These are phyloP conservation scores for Rhodotorula mucilaginosa DNA, from an alignment of 1,284 basidiomycete species.

Conservation along the genomic window DNA sequence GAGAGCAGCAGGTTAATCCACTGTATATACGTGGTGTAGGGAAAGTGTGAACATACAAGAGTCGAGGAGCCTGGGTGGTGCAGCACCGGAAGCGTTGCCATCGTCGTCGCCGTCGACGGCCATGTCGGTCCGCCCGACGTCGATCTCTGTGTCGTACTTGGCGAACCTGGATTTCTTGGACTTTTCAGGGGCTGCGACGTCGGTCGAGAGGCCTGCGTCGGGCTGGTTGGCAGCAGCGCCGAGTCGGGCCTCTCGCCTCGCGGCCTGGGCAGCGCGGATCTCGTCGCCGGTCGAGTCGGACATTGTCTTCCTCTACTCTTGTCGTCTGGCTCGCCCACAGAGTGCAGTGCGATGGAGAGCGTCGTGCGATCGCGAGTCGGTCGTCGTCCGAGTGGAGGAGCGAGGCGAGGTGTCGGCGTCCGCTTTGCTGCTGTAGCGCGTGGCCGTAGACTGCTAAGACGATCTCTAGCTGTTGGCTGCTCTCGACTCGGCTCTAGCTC, in stretches of 20 bases:
- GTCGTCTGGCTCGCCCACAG: background rate
- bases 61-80: background rate
- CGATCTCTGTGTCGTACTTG: slow-evolving; percentile 25
- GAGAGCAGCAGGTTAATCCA: too few relatives aligned
- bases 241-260: slow-evolving; percentile 27
- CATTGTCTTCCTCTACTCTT: background rate
- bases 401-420: background rate
- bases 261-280: slow-evolving; percentile 32
- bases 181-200: slow-evolving; percentile 1
- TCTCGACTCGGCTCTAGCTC: too few relatives aligned
- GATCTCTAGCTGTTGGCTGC: too few relatives aligned
- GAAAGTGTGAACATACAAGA: slow-evolving; percentile 28
- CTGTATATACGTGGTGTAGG: too few relatives aligned
- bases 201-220: slow-evolving; percentile 11
- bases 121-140: slow-evolving; percentile 1
- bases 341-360: background rate
- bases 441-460: too few relatives aligned
- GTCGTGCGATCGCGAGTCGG: too few relatives aligned
- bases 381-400: background rate
- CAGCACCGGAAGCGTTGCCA: background rate
- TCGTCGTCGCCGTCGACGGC: slow-evolving; percentile 29
- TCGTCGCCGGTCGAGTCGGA: slow-evolving; percentile 27
- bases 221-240: slow-evolving; percentile 13
- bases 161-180: slow-evolving; percentile 30
- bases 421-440: too few relatives aligned